These are phyloP conservation scores for Lenwebbia sp. DNA, from an alignment of 345 rosid genomes.

Conservation along the genomic window DNA sequence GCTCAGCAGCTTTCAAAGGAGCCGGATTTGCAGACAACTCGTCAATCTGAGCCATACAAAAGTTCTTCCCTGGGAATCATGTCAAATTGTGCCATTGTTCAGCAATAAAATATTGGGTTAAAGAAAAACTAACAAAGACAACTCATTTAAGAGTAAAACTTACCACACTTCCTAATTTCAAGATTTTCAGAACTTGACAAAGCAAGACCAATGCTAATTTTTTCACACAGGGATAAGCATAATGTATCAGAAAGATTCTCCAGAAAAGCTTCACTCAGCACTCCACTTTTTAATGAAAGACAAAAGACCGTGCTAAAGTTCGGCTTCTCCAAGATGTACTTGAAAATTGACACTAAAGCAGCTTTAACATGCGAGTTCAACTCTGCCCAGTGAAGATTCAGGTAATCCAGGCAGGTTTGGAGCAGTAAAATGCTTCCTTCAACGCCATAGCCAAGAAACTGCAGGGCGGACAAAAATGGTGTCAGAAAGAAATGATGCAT, in stretches of 20 bases:
- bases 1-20: slow-evolving; percentile 44
- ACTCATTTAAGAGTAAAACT: slow-evolving; percentile 3
- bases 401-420: slow-evolving; percentile 47
- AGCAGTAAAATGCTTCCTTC: slow-evolving; percentile 52
- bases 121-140: neutral
- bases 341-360: slow-evolving; percentile 38
- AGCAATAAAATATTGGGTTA: neutral
- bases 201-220: slow-evolving; percentile 63
- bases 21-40: slow-evolving; percentile 37
- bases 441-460: slow-evolving; percentile 59
- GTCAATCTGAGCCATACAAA: slow-evolving; percentile 57
- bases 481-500: neutral
- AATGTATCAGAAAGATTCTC: slow-evolving; percentile 32
- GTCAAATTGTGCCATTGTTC: neutral
- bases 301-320: slow-evolving; percentile 55
- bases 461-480: neutral
- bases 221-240: slow-evolving; percentile 52
- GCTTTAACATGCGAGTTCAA: slow-evolving; percentile 31
- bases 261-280: slow-evolving; percentile 34
- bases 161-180: slow-evolving; percentile 43
- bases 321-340: slow-evolving; percentile 37
- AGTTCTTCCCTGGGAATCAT: slow-evolving; percentile 46
- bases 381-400: slow-evolving; percentile 33
- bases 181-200: slow-evolving; percentile 47
- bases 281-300: slow-evolving; percentile 35